These are phyloP conservation scores for Tricholoma sp. DNA, from an alignment of 768 basidiomycete species.

Conservation along the genomic window DNA sequence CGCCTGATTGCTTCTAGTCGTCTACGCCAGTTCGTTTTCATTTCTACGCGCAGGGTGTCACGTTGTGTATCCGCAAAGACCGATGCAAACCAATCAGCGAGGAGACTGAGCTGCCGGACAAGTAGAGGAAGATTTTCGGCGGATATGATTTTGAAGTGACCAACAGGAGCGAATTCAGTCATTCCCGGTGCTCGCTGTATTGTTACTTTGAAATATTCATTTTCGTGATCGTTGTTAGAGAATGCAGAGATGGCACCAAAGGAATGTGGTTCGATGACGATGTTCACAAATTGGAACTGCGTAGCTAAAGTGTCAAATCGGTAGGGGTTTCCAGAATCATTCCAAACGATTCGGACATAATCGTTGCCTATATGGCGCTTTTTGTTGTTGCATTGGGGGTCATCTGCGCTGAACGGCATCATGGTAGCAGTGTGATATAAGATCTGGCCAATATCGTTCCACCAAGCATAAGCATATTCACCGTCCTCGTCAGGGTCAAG, in stretches of 20 bases:
- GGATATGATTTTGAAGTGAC: slow-evolving; percentile 91
- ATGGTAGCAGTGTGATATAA: slow-evolving; percentile 95
- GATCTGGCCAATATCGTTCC: slow-evolving; percentile 95
- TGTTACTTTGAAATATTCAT: slow-evolving; percentile 94
- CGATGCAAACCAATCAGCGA: slow-evolving; percentile 87
- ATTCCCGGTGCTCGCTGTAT: slow-evolving; percentile 86
- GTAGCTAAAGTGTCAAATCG: slow-evolving; percentile 88
- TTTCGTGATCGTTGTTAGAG: slow-evolving; percentile 79
- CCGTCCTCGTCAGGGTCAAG: slow-evolving; percentile 90
- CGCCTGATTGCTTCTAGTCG: slow-evolving; percentile 76
- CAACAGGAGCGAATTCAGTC: slow-evolving; percentile 91
- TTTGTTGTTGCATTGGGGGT: slow-evolving; percentile 75
- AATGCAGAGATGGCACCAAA: slow-evolving; percentile 79
- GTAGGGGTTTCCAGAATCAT: slow-evolving; percentile 89
- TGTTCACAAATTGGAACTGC: slow-evolving; percentile 96
- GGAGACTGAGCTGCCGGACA: slow-evolving; percentile 80
- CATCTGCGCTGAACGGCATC: slow-evolving; percentile 78
- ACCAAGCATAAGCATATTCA: slow-evolving; percentile 97
- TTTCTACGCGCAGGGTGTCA: slow-evolving; percentile 68
- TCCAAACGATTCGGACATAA: slow-evolving; percentile 94
- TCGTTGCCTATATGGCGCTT: slow-evolving; percentile 98
- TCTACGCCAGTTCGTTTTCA: slow-evolving; percentile 85
- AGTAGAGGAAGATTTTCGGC: slow-evolving; percentile 82
- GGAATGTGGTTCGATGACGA: slow-evolving; percentile 93
- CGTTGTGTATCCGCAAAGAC: slow-evolving; percentile 71